These are phyloP conservation scores for Trichosporon asahii DNA, from an alignment of 1,284 basidiomycete species.

Conservation along the genomic window DNA sequence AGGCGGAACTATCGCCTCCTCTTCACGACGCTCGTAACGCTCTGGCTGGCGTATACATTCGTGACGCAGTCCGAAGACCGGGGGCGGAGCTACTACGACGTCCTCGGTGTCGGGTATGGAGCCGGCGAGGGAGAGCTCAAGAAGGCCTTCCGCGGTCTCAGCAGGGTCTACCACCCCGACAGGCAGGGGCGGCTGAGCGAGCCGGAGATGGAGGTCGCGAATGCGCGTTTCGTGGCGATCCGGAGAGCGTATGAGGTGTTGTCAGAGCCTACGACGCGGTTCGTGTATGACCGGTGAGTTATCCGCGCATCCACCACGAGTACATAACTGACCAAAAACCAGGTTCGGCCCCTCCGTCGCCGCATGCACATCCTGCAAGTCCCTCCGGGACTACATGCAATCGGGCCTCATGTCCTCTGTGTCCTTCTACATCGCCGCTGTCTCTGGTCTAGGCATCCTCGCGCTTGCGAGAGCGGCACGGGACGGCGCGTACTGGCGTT, in stretches of 20 bases:
- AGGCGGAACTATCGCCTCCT: conserved; percentile 33
- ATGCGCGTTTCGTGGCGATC: conserved; percentile 62
- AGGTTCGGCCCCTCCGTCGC: conserved; percentile 20
- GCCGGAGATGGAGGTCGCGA: conserved; percentile 57
- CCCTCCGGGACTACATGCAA: conserved; percentile 16
- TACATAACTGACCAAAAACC: conserved; percentile 7
- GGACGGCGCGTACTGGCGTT: conserved; percentile 69
- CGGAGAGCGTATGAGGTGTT: conserved; percentile 75
- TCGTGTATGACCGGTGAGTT: conserved; percentile 75
- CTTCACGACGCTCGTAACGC: conserved; percentile 55
- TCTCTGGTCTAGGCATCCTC: conserved; percentile 13
- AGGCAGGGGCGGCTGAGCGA: conserved; percentile 56
- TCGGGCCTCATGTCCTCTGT: conserved; percentile 3
- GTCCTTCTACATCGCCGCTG: conserved; percentile 15
- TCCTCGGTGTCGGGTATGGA: conserved; percentile 62
- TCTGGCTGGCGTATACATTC: conserved; percentile 66
- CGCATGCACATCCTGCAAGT: conserved; percentile 4
- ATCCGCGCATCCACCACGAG: not conserved
- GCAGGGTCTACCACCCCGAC: conserved; percentile 70
- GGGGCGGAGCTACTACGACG: conserved; percentile 65
- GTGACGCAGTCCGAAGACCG: conserved; percentile 56
- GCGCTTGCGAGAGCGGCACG: conserved; percentile 59
- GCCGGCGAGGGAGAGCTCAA: conserved; percentile 67
- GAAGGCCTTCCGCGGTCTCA: conserved; percentile 66
- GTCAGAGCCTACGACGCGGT: conserved; percentile 71